These are phyloP conservation scores for Pythium aphanidermatum DNA, from an alignment of 352 stramenopile species.

Conservation along the genomic window DNA sequence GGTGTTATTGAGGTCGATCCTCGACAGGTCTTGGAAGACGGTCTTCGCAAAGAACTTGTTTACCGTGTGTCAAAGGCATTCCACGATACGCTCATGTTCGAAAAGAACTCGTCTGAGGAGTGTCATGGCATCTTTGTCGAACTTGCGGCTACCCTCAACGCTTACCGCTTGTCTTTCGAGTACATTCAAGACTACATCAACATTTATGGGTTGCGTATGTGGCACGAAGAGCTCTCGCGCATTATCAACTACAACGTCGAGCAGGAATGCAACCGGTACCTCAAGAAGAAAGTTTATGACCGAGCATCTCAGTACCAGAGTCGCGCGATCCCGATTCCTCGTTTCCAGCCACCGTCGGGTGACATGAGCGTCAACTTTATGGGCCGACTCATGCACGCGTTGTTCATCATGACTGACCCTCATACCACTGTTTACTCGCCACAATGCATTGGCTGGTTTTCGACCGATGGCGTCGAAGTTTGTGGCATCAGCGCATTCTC, in stretches of 20 bases:
- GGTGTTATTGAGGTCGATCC: conserved; percentile 94
- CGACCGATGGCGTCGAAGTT: conserved; percentile 74
- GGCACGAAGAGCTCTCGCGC: conserved; percentile 91
- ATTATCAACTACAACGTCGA: conserved; percentile 97
- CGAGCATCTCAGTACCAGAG: conserved; percentile 88
- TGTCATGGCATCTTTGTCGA: conserved; percentile 82
- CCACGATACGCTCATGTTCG: conserved; percentile 83
- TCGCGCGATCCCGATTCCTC: conserved; percentile 89
- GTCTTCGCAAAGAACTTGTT: conserved; percentile 92
- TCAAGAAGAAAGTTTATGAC: conserved; percentile 94
- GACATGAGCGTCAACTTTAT: conserved; percentile 92
- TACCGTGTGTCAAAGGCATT: conserved; percentile 83
- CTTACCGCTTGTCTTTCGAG: conserved; percentile 89
- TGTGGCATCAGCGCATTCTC: conserved; percentile 88
- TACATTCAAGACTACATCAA: conserved; percentile 96
- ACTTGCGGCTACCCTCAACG: conserved; percentile 83
- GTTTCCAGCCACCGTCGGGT: conserved; percentile 77
- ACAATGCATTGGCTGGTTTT: conserved; percentile 92
- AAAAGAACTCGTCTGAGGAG: conserved; percentile 79
- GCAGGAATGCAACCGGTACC: conserved; percentile 93
- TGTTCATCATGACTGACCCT: conserved; percentile 91
- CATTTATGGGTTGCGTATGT: conserved; percentile 94
- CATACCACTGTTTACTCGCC: conserved; percentile 90
- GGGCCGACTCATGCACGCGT: conserved; percentile 87
- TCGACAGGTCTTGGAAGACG: conserved; percentile 90